Evolutionary conservation across 257 asterid species (phyloP), one percentile per base, ranked within the genome.

Genomic region (Voacanga thouarsii): DNA sequence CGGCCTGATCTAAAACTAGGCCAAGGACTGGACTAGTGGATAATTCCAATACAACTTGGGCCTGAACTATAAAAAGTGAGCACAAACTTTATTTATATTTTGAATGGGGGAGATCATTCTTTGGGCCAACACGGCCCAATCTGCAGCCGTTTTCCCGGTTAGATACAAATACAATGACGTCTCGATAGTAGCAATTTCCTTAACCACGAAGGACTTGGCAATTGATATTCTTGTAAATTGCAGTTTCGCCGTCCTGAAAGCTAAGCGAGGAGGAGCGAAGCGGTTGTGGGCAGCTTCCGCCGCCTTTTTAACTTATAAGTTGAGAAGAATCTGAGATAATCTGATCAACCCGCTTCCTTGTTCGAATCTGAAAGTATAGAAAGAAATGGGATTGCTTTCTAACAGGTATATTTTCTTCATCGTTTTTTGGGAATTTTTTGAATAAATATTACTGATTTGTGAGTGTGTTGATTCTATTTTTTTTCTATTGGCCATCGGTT

Each of bases 341-440:
- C 70, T 5, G 21, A 47, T 28, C 14, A 66, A 0, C 0, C 3
- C 44, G 7, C 24, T 18, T 57, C 30, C 2, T 67, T 39, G 28
- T 64, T 30, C 5, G 9, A 6, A 64, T 15, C 70, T 14, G 30
- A 9, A 28, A 7, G 44, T 33, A 16, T 16, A 37, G 45, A 2
- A 5, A 7, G 15, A 43, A 49, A 83, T 84, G 87, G 87, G 87
- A 72, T 78, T 84, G 78, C 83, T 84, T 26, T 84, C 87, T 37
- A 84, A 84, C 81, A 84, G 87, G 87, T 81, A 56, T 3, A 0
- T 39, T 45, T 72, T 37, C 71, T 26, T 75, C 5, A 15, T 30
- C 41, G 6, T 14, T 47, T 72, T 63, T 49, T 21, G 5, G 21
- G 30, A 43, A 0, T 21, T 26, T 12, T 28, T 71, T 43, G 47